These are phyloP conservation scores for Hylodesmum podocarpum DNA, from an alignment of 306 rosid species.

Conservation along the genomic window DNA sequence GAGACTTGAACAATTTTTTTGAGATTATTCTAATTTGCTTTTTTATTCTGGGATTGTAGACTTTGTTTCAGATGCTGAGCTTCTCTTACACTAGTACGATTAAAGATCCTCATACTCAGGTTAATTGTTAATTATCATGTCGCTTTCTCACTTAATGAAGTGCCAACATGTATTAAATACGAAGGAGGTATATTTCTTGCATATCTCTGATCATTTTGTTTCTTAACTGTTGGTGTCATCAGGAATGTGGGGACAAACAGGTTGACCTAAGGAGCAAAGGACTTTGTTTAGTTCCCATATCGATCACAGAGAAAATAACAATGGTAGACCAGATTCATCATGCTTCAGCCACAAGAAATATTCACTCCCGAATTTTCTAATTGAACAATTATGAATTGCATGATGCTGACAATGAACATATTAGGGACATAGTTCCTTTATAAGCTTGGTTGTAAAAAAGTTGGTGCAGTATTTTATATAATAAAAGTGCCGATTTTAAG, in stretches of 20 bases:
- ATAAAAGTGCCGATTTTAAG: not conserved
- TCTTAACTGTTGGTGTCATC: not conserved
- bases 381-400: not conserved
- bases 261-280: conserved; percentile 34
- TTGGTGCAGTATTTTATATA: not conserved
- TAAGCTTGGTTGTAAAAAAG: not conserved
- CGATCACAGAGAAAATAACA: conserved; percentile 25
- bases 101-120: conserved; percentile 9
- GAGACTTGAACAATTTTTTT: not conserved
- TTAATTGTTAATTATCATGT: not conserved
- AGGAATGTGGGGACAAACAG: conserved; percentile 23
- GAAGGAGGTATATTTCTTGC: not conserved
- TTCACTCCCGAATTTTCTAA: not conserved
- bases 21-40: not conserved
- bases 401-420: not conserved
- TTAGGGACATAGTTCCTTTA: not conserved
- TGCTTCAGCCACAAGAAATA: conserved; percentile 18
- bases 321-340: conserved; percentile 23
- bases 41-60: not conserved
- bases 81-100: conserved; percentile 3
- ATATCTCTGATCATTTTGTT: not conserved
- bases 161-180: not conserved
- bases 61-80: conserved; percentile 33
- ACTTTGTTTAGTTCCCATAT: conserved; percentile 33
- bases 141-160: not conserved